Evolutionary conservation across 1,284 basidiomycete genomes (phyloP), one percentile per base, ranked within the genome.

Genomic region (Mycena sp.): DNA sequence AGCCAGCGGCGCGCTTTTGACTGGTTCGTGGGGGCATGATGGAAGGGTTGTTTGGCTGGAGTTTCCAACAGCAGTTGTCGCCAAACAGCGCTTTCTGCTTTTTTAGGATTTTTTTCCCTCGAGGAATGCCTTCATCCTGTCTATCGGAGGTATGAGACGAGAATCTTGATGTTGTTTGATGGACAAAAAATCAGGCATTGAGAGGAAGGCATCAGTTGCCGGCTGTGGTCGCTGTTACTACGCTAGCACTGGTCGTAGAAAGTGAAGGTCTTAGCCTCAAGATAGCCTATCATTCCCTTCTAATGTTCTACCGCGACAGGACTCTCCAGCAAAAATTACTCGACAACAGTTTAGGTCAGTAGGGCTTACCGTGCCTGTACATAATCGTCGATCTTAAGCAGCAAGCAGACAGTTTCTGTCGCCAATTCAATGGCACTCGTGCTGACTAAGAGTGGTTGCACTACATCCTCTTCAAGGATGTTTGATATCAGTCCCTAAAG

Each of bases 321-420:
- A 12, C 17, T 26, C 25, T 58, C 30, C 32, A 17, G 19, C 25
- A 10, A 23, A n/a, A 23, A 21, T 16, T 30, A 32, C 46, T 32
- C 46, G n/a, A 51, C 23, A 29, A 60, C 52, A 46, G 26, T 62
- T 37, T 57, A 25, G 23, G 29, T 21, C 45, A 21, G 21, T n/a
- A 7, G 41, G 23, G 41, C 29, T 51, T 71, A 92, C 76, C 91
- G 87, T 68, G 88, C 82, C 77, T 92, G 91, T 67, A 93, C 94
- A 72, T 98, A 98, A 76, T 99, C 97, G 77, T 99, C 98, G 53
- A 99, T 99, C 81, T 98, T 94, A 76, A 99, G 80, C 73, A 99
- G 80, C 68, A 99, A 79, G 71, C 96, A 94, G n/a, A 99, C 97
- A 0, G 98, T 99, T 82, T 99, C 98, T 14, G 97, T 98, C 40